Evolutionary conservation across 768 basidiomycete species (phyloP).

Genomic region (Leccinum subgranulosum): DNA sequence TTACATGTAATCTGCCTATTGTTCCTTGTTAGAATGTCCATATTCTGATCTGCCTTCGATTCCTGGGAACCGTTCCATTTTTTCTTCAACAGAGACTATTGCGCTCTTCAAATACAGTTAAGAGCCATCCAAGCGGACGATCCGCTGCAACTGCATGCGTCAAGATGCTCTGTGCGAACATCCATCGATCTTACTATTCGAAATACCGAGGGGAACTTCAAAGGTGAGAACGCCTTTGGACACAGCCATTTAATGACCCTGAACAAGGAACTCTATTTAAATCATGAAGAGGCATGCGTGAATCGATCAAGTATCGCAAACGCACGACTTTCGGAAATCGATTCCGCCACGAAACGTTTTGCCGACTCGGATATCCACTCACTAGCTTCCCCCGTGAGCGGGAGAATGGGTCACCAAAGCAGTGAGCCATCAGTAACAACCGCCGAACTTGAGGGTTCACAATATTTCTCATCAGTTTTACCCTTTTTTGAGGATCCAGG

Average conservation of each 20-base stretch:
- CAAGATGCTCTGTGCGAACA: slow-evolving; percentile 8
- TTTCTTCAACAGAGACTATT: slow-evolving; percentile 57
- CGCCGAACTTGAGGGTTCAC: background rate
- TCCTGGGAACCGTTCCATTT: background rate
- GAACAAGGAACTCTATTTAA: background rate
- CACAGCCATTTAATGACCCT: background rate
- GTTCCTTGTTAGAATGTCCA: background rate
- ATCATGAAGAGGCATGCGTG: slow-evolving; percentile 5
- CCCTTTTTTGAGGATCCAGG: slow-evolving; percentile 9
- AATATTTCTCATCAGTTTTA: background rate
- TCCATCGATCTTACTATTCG: background rate
- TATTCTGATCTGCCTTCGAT: background rate
- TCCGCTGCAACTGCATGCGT: slow-evolving; percentile 21
- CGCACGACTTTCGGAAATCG: background rate
- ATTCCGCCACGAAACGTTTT: background rate
- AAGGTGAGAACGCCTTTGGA: slow-evolving; percentile 7
- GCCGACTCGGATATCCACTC: background rate
- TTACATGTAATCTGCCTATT: slow-evolving; percentile 26
- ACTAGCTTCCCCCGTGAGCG: background rate
- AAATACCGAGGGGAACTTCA: background rate
- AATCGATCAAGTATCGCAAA: background rate
- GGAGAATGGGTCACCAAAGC: background rate
- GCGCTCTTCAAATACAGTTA: slow-evolving; percentile 65
- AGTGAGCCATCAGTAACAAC: slow-evolving; percentile 8
- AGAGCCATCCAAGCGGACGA: slow-evolving; percentile 43